phyloP scores from a whole-genome alignment of 2,329 filamentous ascomycete species.

The Sarocladiaceae sp. region DNA sequence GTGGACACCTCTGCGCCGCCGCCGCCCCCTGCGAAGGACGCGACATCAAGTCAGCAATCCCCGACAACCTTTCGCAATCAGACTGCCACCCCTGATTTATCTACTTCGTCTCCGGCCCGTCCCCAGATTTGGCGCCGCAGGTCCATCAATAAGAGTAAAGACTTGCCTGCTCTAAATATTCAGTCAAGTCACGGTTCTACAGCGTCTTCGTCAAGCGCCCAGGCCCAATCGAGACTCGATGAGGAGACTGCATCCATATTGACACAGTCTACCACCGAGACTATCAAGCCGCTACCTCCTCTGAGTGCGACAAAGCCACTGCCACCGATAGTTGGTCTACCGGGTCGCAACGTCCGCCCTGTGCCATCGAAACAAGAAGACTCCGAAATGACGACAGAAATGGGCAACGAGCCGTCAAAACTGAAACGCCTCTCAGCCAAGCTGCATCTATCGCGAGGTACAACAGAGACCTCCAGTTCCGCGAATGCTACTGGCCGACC shows the following conservation, averaged over 20 bases:
- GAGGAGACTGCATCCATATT: conserved; percentile 10
- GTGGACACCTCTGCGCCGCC: conserved; percentile 15
- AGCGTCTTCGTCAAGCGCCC: conserved; percentile 26
- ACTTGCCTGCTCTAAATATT: conserved; percentile 45
- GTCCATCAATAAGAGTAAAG: conserved; percentile 42
- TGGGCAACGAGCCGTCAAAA: conserved; percentile 20
- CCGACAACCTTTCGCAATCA: background rate
- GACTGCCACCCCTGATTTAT: conserved; percentile 13
- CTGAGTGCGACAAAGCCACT: conserved; percentile 13
- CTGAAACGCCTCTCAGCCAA: conserved; percentile 26
- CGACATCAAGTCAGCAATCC: conserved; percentile 13
- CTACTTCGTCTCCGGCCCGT: conserved; percentile 23
- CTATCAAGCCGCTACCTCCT: conserved; percentile 15
- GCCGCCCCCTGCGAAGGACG: conserved; percentile 23
- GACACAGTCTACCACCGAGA: conserved; percentile 15
- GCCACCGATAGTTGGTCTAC: conserved; percentile 18
- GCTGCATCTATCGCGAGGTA: conserved; percentile 19
- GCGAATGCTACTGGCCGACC: conserved; percentile 33
- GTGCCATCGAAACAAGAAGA: conserved; percentile 13
- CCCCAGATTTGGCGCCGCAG: conserved; percentile 45
- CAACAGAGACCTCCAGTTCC: conserved; percentile 17
- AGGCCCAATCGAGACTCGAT: conserved; percentile 10
- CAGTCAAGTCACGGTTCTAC: conserved; percentile 47
- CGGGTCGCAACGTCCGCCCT: conserved; percentile 24
- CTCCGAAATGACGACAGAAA: background rate